Evolutionary conservation across 768 basidiomycete genomes (phyloP), one percentile per base, ranked within the genome.

Genomic region (Hebeloma cylindrosporum): DNA sequence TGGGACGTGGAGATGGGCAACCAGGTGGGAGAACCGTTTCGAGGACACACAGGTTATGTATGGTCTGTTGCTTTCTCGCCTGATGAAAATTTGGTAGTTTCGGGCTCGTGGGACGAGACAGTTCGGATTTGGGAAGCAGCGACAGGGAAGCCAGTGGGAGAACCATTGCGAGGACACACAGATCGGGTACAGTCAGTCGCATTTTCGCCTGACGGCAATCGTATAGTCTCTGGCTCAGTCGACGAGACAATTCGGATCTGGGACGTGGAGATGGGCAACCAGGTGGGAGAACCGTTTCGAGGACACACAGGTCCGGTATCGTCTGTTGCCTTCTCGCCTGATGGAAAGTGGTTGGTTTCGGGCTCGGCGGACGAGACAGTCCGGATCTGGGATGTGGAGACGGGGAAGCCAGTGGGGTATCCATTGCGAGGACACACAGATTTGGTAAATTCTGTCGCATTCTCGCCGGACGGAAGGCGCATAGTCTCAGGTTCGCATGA

Each of bases 81-180:
- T 13, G 34, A 51, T 31, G 50, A 55, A 25, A 23, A 22, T 14
- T 38, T 16, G 1, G 35, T 56, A 4, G 43, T 47, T 20, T 52
- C 50, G 6, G 45, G 33, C 7, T 48, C 48, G 2, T 14, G 2
- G 11, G 38, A 37, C 18, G 17, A 17, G 6, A 43, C 40, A 4
- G 26, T 58, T 14, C 35, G 40, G 25, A 36, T 54, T 2, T 54
- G 52, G 52, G 38, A 54, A 31, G 32, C 27, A 10, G 8, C 7
- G 26, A 47, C 40, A 7, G 41, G 45, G 5, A 17, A 23, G 17
- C 32, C 3, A 6, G 16, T 48, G 2, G 41, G 44, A 10, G 7
- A 27, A 20, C 29, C 31, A 7, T 20, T 40, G 25, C 1, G 42
- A 35, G 48, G 45, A 7, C 45, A 52, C 40, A 29, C 7, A 25